A percentile compares a stretch with the other conserved stretches of the same genome.
phyloP scores from a whole-genome alignment of 495 filamentous ascomycete species.

The Hypoxylon lenormandii region DNA sequence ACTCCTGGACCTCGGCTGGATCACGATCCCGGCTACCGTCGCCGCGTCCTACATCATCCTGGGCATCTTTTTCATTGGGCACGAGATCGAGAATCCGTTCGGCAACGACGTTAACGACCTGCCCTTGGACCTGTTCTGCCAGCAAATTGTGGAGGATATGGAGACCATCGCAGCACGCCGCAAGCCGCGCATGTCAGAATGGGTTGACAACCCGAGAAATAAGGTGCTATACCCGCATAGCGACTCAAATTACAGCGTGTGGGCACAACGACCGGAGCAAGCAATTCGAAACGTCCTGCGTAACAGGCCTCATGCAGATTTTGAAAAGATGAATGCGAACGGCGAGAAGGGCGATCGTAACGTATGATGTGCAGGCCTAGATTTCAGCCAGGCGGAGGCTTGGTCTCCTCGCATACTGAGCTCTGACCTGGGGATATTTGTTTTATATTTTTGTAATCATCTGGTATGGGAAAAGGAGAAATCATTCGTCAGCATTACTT shows the following conservation, averaged over 20 bases:
- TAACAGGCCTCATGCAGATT: slow-evolving; percentile 55
- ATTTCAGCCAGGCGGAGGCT: neutral
- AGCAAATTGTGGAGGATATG: slow-evolving; percentile 76
- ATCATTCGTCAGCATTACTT: slow-evolving; percentile 3
- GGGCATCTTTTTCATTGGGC: slow-evolving; percentile 85
- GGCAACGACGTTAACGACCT: slow-evolving; percentile 89
- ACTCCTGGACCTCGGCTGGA: slow-evolving; percentile 69
- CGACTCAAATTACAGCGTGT: slow-evolving; percentile 66
- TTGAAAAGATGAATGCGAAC: slow-evolving; percentile 38
- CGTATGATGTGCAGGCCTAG: slow-evolving; percentile 12
- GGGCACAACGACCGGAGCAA: slow-evolving; percentile 69
- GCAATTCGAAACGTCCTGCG: slow-evolving; percentile 56
- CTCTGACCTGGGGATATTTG: too few relatives aligned
- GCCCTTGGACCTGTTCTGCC: slow-evolving; percentile 80
- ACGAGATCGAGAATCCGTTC: slow-evolving; percentile 91
- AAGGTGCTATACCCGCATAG: slow-evolving; percentile 76
- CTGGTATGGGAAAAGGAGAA: slow-evolving; percentile 6
- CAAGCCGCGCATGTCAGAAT: slow-evolving; percentile 68
- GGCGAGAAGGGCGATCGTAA: slow-evolving; percentile 18
- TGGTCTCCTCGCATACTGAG: too few relatives aligned
- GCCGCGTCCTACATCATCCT: slow-evolving; percentile 87
- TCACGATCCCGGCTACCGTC: slow-evolving; percentile 86
- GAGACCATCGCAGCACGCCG: slow-evolving; percentile 74
- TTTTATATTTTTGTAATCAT: slow-evolving; percentile 22
- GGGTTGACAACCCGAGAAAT: slow-evolving; percentile 69